Evolutionary conservation across 768 basidiomycete species (phyloP).

Genomic region (Amyloporia xantha): DNA sequence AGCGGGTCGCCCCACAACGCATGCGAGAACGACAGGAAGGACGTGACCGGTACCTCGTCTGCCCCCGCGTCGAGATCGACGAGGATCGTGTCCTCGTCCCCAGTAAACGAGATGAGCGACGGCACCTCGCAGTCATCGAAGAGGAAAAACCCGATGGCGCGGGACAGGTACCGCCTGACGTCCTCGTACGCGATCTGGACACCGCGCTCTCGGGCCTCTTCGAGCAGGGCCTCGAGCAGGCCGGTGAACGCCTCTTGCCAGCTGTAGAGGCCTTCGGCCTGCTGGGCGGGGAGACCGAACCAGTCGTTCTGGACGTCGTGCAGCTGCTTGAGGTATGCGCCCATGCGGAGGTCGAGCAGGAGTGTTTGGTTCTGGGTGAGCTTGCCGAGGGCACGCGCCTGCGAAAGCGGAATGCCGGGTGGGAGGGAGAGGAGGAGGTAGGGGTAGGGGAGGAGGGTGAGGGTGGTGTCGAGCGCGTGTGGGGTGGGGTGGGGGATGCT

Average conservation of each 20-base stretch:
- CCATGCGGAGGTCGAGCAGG: conserved; percentile 54
- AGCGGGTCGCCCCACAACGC: conserved; percentile 76
- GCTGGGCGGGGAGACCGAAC: conserved; percentile 49
- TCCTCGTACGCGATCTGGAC: conserved; percentile 19
- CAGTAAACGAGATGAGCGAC: conserved; percentile 58
- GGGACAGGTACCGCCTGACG: conserved; percentile 42
- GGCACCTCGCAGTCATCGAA: conserved; percentile 76
- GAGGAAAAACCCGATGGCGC: conserved; percentile 68
- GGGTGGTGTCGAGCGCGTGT: conserved; percentile 41
- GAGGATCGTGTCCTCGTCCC: conserved; percentile 51
- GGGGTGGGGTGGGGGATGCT: conserved; percentile 45
- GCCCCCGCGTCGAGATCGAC: conserved; percentile 31
- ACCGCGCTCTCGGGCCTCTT: conserved; percentile 29
- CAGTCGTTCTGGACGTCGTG: conserved; percentile 73
- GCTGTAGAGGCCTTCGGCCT: conserved; percentile 38
- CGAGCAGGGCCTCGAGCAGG: conserved; percentile 51
- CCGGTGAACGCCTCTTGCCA: conserved; percentile 73
- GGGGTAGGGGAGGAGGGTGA: conserved; percentile 38
- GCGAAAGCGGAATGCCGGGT: conserved; percentile 29
- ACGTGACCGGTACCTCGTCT: conserved; percentile 33
- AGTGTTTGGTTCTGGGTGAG: conserved; percentile 31
- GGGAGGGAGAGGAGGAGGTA: conserved; percentile 46
- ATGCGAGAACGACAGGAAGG: conserved; percentile 32
- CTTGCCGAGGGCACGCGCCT: conserved; percentile 30
- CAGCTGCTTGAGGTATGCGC: conserved; percentile 53